A percentile compares a stretch with the other conserved stretches of the same genome.
These are phyloP conservation scores for Epichloe amarillans DNA, from an alignment of 2,329 filamentous ascomycete genomes.

Conservation along the genomic window DNA sequence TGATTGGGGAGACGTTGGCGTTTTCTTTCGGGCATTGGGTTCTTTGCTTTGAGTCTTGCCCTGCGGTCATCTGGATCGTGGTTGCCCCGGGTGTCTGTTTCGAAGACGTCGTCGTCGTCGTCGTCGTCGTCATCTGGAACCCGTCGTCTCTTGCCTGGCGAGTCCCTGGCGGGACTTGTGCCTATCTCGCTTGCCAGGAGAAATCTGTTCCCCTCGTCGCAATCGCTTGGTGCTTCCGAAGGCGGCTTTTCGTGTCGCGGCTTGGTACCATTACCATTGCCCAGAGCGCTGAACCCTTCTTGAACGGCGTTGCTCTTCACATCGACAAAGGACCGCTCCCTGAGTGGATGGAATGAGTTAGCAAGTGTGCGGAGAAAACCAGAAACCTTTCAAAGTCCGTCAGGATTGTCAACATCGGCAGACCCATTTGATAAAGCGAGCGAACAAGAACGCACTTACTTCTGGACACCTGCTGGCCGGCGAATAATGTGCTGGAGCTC, in stretches of 20 bases:
- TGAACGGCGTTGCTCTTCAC: not conserved
- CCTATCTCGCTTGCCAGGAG: not conserved
- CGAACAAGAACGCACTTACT: not conserved
- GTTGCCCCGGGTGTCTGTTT: slow-evolving; percentile 16
- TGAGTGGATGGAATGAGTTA: not conserved
- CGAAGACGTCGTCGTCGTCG: slow-evolving; percentile 15
- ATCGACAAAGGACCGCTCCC: not conserved
- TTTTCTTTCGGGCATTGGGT: slow-evolving; percentile 1
- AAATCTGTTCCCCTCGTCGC: not conserved
- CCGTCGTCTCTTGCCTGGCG: not conserved
- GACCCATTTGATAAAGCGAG: not conserved
- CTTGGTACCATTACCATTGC: not conserved
- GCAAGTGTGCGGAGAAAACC: too few relatives aligned
- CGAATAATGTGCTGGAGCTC: not conserved
- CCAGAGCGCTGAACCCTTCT: not conserved
- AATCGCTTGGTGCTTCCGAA: not conserved
- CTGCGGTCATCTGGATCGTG: slow-evolving; percentile 11
- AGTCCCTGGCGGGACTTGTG: not conserved
- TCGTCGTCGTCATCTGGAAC: not conserved
- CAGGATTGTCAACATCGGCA: not conserved
- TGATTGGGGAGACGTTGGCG: not conserved
- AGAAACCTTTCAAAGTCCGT: not conserved
- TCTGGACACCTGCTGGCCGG: not conserved
- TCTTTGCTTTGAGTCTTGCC: slow-evolving; percentile 3
- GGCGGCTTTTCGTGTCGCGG: not conserved